phyloP scores from a whole-genome alignment of 345 rosid species.

The Cardamine chenopodiifolia region DNA sequence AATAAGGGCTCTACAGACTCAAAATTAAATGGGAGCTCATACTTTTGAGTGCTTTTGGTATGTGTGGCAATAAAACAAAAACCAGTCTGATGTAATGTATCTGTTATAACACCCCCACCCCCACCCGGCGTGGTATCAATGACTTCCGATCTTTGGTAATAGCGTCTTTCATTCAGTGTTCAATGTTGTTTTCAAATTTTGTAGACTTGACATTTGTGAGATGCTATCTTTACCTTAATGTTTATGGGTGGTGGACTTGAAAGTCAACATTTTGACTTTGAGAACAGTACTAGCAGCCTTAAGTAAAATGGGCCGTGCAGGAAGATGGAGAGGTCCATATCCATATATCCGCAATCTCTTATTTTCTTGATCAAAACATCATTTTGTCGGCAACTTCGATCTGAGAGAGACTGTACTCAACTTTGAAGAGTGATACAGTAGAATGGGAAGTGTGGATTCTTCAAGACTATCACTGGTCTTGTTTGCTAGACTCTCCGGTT shows the following conservation, averaged over 20 bases:
- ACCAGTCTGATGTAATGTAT: constrained; percentile 22
- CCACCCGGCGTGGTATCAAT: constrained; percentile 25
- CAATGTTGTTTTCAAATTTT: not conserved
- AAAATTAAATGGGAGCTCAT: constrained; percentile 5
- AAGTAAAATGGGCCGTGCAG: constrained; percentile 20
- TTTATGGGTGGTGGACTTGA: not conserved
- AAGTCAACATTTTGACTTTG: constrained; percentile 1
- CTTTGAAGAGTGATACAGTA: not conserved
- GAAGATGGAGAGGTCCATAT: constrained; percentile 1
- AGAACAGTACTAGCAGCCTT: constrained; percentile 13
- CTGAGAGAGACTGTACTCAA: not conserved
- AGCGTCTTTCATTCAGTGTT: constrained; percentile 18
- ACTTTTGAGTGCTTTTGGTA: constrained; percentile 11
- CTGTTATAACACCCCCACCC: constrained; percentile 14
- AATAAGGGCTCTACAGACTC: not conserved
- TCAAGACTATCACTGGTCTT: constrained; percentile 49
- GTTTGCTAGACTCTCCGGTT: constrained; percentile 68
- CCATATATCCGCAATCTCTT: not conserved
- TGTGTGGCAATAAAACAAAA: constrained; percentile 37
- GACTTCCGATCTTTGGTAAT: constrained; percentile 5
- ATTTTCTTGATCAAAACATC: not conserved
- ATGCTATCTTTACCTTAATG: not conserved
- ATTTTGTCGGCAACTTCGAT: constrained; percentile 16
- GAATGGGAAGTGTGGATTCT: constrained; percentile 32
- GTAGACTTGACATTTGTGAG: constrained; percentile 1